Evolutionary conservation across 192 early-diverging fungal species (phyloP).

Genomic region (Rhizophagus clarus): DNA sequence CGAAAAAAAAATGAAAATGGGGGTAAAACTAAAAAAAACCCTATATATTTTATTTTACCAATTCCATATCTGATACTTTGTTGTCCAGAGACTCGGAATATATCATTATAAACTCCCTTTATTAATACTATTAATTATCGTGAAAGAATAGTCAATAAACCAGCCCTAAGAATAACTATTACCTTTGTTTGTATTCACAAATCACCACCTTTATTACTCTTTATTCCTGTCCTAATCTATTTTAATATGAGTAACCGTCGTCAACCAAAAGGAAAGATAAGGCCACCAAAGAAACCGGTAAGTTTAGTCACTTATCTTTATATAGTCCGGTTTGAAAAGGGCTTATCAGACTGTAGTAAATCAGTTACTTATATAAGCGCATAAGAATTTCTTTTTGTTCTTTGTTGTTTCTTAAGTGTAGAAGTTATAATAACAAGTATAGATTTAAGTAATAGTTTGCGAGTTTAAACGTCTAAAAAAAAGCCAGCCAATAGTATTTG

Average conservation of each 20-base stretch:
- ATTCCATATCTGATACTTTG: not conserved
- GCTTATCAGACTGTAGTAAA: not conserved
- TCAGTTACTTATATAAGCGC: not conserved
- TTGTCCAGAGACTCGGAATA: not conserved
- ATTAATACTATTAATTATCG: not conserved
- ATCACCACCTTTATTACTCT: not conserved
- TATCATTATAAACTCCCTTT: not conserved
- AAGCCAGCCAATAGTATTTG: constrained; percentile 14
- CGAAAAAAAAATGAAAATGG: not conserved
- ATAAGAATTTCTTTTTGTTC: not conserved
- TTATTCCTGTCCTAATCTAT: not conserved
- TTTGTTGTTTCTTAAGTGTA: not conserved
- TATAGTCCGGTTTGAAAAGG: not conserved
- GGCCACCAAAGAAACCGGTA: constrained; percentile 37
- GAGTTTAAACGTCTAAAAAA: not conserved
- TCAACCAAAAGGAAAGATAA: constrained; percentile 31
- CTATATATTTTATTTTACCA: not conserved
- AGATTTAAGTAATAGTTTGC: not conserved
- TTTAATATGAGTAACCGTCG: not conserved
- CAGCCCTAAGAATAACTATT: not conserved
- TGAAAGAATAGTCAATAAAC: not conserved
- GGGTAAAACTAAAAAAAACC: not conserved
- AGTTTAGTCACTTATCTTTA: not conserved
- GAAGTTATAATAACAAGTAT: not conserved
- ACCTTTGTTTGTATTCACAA: not conserved